Percentiles rank a stretch among this genome's conserved stretches.
These are phyloP conservation scores for Chaetomium tenue DNA, from an alignment of 495 filamentous ascomycete species.

Conservation along the genomic window DNA sequence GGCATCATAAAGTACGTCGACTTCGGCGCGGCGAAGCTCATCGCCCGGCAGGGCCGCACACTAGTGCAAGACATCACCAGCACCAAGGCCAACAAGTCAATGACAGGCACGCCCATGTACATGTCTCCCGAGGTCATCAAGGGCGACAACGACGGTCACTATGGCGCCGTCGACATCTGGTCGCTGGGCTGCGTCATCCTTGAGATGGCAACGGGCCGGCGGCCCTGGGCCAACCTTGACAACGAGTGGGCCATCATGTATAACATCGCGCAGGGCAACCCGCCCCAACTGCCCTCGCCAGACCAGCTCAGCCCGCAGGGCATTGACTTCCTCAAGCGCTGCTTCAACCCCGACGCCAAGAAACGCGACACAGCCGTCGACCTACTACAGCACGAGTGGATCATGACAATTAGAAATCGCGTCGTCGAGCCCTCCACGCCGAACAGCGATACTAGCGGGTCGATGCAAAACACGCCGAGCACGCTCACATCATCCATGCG, in stretches of 20 bases:
- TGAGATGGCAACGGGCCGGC: constrained; percentile 93
- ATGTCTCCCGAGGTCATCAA: constrained; percentile 99
- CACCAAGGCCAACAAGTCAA: constrained; percentile 77
- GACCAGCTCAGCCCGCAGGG: constrained; percentile 84
- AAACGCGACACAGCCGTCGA: constrained; percentile 80
- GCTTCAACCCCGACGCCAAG: constrained; percentile 82
- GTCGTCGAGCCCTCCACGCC: constrained; percentile 56
- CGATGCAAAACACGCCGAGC: constrained; percentile 40
- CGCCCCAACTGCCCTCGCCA: constrained; percentile 72
- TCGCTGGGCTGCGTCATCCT: constrained; percentile 94
- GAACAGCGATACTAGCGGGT: constrained; percentile 48
- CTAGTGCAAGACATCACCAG: constrained; percentile 60
- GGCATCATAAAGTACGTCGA: constrained; percentile 99
- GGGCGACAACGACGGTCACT: constrained; percentile 69
- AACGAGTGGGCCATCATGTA: constrained; percentile 99
- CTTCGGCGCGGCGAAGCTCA: constrained; percentile 96
- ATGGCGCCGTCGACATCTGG: constrained; percentile 94
- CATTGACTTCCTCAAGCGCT: constrained; percentile 83
- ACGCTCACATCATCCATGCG: constrained; percentile 19
- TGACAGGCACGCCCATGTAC: constrained; percentile 99
- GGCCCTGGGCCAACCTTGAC: constrained; percentile 95
- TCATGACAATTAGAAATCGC: constrained; percentile 59
- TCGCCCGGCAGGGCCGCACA: constrained; percentile 90
- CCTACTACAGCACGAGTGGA: constrained; percentile 95
- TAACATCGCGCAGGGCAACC: constrained; percentile 96